Conservation (phyloP, 2,329 filamentous ascomycete species). For the Hymenoscyphus occultus region DNA sequence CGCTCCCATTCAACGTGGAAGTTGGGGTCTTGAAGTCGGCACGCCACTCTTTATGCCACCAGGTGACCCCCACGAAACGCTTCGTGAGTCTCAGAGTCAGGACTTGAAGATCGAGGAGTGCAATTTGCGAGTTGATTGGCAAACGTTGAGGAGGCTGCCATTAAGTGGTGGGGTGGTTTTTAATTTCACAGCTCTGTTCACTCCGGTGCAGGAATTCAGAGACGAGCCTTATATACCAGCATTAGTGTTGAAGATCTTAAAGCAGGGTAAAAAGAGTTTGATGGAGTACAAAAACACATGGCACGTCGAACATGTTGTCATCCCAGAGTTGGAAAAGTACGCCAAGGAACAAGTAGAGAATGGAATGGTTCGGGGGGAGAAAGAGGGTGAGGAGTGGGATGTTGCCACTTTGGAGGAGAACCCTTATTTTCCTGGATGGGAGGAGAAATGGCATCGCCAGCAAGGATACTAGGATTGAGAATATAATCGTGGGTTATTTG, state of each 20-base stretch:
- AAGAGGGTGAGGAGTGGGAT: conserved; percentile 42
- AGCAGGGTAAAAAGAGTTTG: conserved; percentile 64
- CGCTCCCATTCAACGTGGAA: conserved; percentile 77
- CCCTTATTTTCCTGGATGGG: conserved; percentile 75
- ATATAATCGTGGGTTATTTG: not conserved
- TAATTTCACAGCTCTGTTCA: conserved; percentile 87
- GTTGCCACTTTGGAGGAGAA: conserved; percentile 68
- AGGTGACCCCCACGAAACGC: conserved; percentile 60
- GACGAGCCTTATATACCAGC: conserved; percentile 72
- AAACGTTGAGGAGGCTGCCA: conserved; percentile 76
- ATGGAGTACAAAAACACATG: conserved; percentile 82
- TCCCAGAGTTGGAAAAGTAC: conserved; percentile 63
- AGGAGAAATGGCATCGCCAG: conserved; percentile 66
- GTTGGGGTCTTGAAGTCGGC: conserved; percentile 78
- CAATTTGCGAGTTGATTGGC: conserved; percentile 80
- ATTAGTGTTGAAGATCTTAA: conserved; percentile 65
- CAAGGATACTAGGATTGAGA: conserved; percentile 50
- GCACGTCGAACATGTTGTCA: conserved; percentile 71
- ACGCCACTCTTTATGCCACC: conserved; percentile 72
- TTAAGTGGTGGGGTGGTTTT: conserved; percentile 74
- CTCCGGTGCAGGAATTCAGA: conserved; percentile 64
- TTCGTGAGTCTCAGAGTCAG: conserved; percentile 56
- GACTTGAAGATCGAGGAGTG: conserved; percentile 57
- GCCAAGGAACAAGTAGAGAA: conserved; percentile 62
- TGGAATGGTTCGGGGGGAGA: conserved; percentile 50